Conservation (phyloP, 192 early-diverging fungal genomes). For the Podila epigama region DNA sequence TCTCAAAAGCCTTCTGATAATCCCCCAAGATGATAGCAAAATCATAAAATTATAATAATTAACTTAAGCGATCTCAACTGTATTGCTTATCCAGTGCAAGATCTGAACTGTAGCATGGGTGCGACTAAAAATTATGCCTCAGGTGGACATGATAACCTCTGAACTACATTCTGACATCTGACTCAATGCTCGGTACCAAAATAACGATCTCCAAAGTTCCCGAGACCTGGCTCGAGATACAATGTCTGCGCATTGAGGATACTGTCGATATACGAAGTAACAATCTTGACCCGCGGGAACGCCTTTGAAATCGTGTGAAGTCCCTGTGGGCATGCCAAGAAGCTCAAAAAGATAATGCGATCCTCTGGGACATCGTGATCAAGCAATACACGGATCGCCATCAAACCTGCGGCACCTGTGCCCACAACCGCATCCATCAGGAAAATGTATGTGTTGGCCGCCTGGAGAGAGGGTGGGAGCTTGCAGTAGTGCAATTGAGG, state of each 20-base stretch:
- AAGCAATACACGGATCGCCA: conserved; percentile 93
- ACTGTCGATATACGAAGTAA: conserved; percentile 82
- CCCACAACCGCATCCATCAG: conserved; percentile 85
- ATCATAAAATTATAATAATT: too few relatives aligned
- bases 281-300: conserved; percentile 83
- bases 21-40: too few relatives aligned
- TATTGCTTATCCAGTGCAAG: too few relatives aligned
- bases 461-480: conserved; percentile 63
- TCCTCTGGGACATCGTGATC: conserved; percentile 90
- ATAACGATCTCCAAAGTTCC: conserved; percentile 83
- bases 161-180: too few relatives aligned
- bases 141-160: too few relatives aligned
- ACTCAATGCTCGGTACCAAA: conserved; percentile 64
- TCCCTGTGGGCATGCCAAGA: conserved; percentile 82
- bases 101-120: too few relatives aligned
- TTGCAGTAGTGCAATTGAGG: conserved; percentile 90
- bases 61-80: too few relatives aligned
- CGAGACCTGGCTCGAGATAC: conserved; percentile 84
- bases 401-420: conserved; percentile 92
- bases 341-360: conserved; percentile 85
- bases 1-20: too few relatives aligned
- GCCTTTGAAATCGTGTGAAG: conserved; percentile 80
- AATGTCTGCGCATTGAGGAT: conserved; percentile 68
- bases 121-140: too few relatives aligned
- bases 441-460: conserved; percentile 26